phyloP scores from a whole-genome alignment of 305 asterid species.

The Euphrasia arctica region DNA sequence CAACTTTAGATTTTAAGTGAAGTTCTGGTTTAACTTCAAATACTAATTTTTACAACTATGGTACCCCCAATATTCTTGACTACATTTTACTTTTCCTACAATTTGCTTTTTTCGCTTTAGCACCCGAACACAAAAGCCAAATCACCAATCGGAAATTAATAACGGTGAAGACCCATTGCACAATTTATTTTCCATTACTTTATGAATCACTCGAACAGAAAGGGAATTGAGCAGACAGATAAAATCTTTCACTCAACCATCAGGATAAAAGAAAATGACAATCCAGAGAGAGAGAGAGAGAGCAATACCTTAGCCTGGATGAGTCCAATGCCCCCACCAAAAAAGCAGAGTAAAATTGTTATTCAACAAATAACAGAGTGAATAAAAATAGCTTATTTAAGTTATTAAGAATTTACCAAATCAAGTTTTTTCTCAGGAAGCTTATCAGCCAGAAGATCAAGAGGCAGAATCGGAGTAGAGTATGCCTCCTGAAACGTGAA shows the following conservation, averaged over 20 bases:
- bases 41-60: background rate
- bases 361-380: background rate
- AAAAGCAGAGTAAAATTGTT: background rate
- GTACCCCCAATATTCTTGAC: background rate
- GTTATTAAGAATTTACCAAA: background rate
- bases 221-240: background rate
- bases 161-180: background rate
- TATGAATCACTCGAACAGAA: background rate
- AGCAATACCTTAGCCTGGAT: background rate
- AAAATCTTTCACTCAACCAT: no score
- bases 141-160: background rate
- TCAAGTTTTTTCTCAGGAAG: constrained; percentile 79
- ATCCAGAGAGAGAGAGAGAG: background rate
- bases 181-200: background rate
- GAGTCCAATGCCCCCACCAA: background rate
- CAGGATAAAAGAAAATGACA: background rate
- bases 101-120: no score
- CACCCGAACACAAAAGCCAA: background rate
- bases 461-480: constrained; percentile 48
- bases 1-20: background rate
- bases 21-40: background rate
- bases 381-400: background rate
- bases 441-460: constrained; percentile 81
- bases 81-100: no score
- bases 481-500: background rate